phyloP scores from a whole-genome alignment of 169 alveolate genomes.

The Eimeria necatrix region DNA sequence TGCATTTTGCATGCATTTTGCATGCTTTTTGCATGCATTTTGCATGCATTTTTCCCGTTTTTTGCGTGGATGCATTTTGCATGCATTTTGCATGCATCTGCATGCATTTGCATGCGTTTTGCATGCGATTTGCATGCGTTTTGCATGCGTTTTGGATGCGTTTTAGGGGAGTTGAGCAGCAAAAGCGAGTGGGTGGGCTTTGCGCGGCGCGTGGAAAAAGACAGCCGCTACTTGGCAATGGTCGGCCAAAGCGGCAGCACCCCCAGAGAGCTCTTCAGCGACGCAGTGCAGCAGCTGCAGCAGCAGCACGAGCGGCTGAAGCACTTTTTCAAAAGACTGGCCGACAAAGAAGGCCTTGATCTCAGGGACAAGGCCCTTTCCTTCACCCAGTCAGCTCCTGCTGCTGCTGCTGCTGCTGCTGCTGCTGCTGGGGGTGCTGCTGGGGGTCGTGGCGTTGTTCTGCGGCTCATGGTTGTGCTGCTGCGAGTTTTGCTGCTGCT shows the following conservation, averaged over 20 bases:
- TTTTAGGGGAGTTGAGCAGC: conserved; percentile 23
- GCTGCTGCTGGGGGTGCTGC: too few species aligned
- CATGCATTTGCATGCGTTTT: too few species aligned
- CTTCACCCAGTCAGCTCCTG: neutral
- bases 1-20: too few species aligned
- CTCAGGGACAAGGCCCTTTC: neutral
- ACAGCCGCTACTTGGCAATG: conserved; percentile 36
- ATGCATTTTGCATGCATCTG: too few species aligned
- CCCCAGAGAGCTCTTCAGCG: conserved; percentile 84
- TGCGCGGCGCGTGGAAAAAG: neutral
- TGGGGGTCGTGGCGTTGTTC: too few species aligned
- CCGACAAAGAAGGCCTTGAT: conserved; percentile 67
- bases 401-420: neutral
- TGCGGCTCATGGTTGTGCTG: too few species aligned
- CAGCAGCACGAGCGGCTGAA: conserved; percentile 82
- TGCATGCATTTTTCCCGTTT: neutral
- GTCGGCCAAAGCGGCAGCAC: conserved; percentile 85
- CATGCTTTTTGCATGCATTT: too few species aligned
- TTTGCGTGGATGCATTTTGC: neutral
- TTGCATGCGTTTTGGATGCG: too few species aligned
- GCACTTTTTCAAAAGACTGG: conserved; percentile 53
- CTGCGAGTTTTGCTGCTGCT: too few species aligned
- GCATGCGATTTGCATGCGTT: too few species aligned
- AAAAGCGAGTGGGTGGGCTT: neutral
- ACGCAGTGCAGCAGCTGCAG: conserved; percentile 79